Evolutionary conservation across 2,329 filamentous ascomycete genomes (phyloP), one percentile per base, ranked within the genome.

Genomic region (Ascochyta lentis): DNA sequence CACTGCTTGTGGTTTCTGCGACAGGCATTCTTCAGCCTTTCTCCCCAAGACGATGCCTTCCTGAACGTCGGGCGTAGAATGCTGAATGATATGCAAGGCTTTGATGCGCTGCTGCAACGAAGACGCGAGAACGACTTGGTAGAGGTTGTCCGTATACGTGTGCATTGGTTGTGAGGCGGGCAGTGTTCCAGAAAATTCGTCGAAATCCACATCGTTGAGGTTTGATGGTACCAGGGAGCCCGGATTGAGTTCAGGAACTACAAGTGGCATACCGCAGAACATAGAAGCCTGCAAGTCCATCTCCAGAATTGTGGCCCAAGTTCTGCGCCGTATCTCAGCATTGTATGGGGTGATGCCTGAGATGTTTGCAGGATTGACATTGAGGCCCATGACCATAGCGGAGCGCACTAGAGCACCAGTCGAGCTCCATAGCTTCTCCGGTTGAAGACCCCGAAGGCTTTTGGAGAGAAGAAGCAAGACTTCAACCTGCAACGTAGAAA

Each of bases 301-400:
- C 55, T 80, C 77, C 10, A 79, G 52, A 8, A 80, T 73, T 0
- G 78, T 78, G n/a, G 73, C 70, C 78, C 78, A 80, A 3, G 80
- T 50, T n/a, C 78, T 71, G 16, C 78, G 73, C 15, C 77, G 76
- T 65, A 79, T 75, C 50, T 80, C 78, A 1, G 44, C 46, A 31
- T 69, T 64, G 27, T 67, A 78, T 4, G 63, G 61, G 4, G 67
- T 65, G 27, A 77, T 68, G 22, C 72, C 71, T 2, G 63, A 59
- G 16, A 77, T 73, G 3, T 65, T 65, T 7, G 63, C 58, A 8
- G 77, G 76, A 41, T 78, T 72, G 1, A 75, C 71, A 57, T 80
- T 77, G 10, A 80, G 52, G 3, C 79, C 78, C 69, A 79, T 76
- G 12, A 67, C 67, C 64, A 78, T 77, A 10, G 78, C 78, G 12